A percentile compares a stretch with the other conserved stretches of the same genome.
Evolutionary conservation across 352 stramenopile species (phyloP).

Genomic region (Pythium folliculosum): DNA sequence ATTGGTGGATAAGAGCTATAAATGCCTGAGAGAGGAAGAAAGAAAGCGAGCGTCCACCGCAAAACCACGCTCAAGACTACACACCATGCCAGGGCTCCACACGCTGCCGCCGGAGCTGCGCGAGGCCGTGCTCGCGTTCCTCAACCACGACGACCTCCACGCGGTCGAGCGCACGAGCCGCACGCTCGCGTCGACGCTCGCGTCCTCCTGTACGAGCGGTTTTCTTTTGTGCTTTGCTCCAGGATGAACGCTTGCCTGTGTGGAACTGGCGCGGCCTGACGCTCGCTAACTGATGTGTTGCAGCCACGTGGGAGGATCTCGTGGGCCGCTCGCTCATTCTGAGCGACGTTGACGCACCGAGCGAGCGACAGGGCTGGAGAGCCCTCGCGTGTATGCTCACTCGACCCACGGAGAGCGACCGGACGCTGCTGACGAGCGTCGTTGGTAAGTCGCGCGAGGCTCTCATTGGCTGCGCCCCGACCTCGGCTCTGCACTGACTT

Average conservation of each 20-base stretch:
- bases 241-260: no score
- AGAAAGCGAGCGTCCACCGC: no score
- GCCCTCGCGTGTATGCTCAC: constrained; percentile 9
- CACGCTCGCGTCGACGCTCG: not conserved
- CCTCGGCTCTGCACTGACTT: not conserved
- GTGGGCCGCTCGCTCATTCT: not conserved
- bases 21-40: no score
- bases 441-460: not conserved
- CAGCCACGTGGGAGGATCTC: not conserved
- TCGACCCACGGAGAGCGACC: not conserved
- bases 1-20: no score
- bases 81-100: not conserved
- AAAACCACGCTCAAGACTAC: no score
- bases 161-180: constrained; percentile 1
- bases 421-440: not conserved
- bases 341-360: not conserved
- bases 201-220: not conserved
- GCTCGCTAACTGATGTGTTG: no score
- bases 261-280: no score
- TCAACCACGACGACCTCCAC: constrained; percentile 3
- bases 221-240: no score
- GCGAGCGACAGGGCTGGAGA: not conserved
- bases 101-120: constrained; percentile 6
- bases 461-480: no score
- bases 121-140: not conserved